Conservation (phyloP, 2,329 filamentous ascomycete species). For the Ophiocordyceps camponoti-leonardi region DNA sequence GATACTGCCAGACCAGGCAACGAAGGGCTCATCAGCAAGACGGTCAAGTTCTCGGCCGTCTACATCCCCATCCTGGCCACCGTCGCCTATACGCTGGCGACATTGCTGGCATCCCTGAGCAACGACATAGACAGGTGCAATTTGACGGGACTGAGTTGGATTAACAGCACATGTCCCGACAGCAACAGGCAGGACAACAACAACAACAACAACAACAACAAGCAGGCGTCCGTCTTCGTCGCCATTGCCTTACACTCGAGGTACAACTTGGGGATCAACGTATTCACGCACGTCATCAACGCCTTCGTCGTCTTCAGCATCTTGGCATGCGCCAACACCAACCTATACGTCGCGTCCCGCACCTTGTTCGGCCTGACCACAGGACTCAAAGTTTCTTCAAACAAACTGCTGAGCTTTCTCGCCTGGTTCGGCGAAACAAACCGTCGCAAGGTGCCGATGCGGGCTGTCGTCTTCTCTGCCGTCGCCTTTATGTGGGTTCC, state of each 20-base stretch:
- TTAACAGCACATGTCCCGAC: neutral
- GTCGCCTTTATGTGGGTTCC: neutral
- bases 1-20: neutral
- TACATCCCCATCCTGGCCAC: neutral
- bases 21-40: neutral
- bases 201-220: too few relatives aligned
- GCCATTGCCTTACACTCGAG: neutral
- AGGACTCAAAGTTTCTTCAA: neutral
- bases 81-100: neutral
- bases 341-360: neutral
- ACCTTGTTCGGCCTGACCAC: neutral
- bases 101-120: neutral
- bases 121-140: neutral
- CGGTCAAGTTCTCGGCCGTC: neutral
- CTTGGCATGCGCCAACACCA: neutral
- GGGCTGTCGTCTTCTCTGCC: neutral
- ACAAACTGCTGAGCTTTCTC: neutral
- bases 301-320: neutral
- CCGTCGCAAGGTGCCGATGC: neutral
- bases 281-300: neutral
- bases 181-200: too few relatives aligned
- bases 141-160: neutral
- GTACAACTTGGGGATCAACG: neutral
- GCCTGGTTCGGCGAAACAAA: neutral
- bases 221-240: neutral